phyloP scores from a whole-genome alignment of 768 basidiomycete genomes.

The Russula griseocarnosa region DNA sequence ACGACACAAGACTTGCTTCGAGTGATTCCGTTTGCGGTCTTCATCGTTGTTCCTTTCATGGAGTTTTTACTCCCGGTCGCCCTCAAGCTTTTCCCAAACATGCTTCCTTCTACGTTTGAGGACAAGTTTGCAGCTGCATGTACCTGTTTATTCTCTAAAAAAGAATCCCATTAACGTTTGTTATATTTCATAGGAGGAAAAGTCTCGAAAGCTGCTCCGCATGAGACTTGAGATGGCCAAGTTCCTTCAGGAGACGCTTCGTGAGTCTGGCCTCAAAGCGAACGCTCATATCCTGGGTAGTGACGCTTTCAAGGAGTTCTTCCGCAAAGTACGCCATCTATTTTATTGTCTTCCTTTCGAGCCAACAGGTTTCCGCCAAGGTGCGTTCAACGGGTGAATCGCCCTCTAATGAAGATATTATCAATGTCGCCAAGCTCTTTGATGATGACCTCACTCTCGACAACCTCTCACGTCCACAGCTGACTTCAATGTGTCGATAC shows the following conservation, averaged over 20 bases:
- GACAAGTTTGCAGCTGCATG: constrained; percentile 91
- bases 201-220: constrained; percentile 90
- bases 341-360: not conserved
- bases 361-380: constrained; percentile 36
- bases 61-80: constrained; percentile 94
- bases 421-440: constrained; percentile 94
- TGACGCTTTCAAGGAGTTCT: constrained; percentile 98
- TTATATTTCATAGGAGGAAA: constrained; percentile 69
- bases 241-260: constrained; percentile 95
- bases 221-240: constrained; percentile 98
- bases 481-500: constrained; percentile 95
- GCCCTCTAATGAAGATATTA: constrained; percentile 82
- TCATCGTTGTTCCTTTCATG: constrained; percentile 97
- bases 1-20: constrained; percentile 92
- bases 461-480: constrained; percentile 96
- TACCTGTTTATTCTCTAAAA: constrained; percentile 23
- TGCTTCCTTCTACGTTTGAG: constrained; percentile 97
- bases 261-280: constrained; percentile 89
- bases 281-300: constrained; percentile 90
- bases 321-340: constrained; percentile 70
- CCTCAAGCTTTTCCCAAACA: constrained; percentile 95
- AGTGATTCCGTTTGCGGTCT: constrained; percentile 91
- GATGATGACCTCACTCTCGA: constrained; percentile 97
- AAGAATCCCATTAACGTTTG: not conserved
- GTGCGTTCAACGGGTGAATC: constrained; percentile 93